These are phyloP conservation scores for Trichosanthes cucumerina DNA, from an alignment of 306 rosid genomes.

Conservation along the genomic window DNA sequence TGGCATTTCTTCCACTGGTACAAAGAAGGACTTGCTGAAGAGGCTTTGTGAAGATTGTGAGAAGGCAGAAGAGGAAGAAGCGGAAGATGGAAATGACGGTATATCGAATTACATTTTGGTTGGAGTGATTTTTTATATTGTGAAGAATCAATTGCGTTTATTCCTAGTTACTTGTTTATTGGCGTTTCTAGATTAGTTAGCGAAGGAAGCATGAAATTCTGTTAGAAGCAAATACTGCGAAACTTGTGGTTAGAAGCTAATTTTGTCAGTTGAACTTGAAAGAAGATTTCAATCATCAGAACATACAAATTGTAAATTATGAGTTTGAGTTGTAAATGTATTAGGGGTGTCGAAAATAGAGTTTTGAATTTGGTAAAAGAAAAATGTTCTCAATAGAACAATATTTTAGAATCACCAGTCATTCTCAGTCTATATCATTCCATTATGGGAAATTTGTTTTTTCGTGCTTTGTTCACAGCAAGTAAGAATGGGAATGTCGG, in stretches of 20 bases:
- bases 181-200: neutral
- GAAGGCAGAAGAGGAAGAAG: slow-evolving; percentile 3
- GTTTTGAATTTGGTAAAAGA: neutral
- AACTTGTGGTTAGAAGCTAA: neutral
- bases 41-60: slow-evolving; percentile 27
- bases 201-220: neutral
- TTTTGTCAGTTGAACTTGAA: neutral
- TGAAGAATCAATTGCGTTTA: neutral
- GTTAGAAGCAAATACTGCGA: neutral
- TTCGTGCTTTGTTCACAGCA: slow-evolving; percentile 17
- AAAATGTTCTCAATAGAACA: neutral
- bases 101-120: slow-evolving; percentile 3
- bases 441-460: neutral
- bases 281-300: neutral
- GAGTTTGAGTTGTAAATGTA: neutral
- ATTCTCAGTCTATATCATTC: neutral
- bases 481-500: slow-evolving; percentile 20
- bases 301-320: too few species aligned
- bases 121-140: neutral
- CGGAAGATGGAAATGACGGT: slow-evolving; percentile 21
- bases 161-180: neutral
- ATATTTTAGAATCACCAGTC: neutral
- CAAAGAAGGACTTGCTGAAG: slow-evolving; percentile 35
- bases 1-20: slow-evolving; percentile 24
- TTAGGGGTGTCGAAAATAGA: neutral